Conservation (phyloP, 2,329 filamentous ascomycete genomes). For the Tolypocladium inflatum region DNA sequence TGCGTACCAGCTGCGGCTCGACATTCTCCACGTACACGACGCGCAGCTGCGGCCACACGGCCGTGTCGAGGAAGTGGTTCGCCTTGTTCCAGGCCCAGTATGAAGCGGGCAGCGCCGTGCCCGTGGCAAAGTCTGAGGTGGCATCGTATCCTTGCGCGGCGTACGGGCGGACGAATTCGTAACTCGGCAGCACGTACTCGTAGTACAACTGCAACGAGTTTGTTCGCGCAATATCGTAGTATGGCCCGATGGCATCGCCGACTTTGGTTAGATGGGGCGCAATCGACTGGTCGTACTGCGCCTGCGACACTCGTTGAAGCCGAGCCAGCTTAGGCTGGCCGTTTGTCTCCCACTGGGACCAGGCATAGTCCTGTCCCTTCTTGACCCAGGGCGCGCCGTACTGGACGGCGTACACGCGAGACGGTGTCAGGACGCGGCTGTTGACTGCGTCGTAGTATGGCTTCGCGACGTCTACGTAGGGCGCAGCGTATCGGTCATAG, state of each 20-base stretch:
- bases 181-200: conserved; percentile 65
- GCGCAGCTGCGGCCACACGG: conserved; percentile 72
- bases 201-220: conserved; percentile 61
- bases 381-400: conserved; percentile 68
- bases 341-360: conserved; percentile 68
- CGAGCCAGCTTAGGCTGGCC: conserved; percentile 65
- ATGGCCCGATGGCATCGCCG: conserved; percentile 52
- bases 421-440: conserved; percentile 59
- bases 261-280: conserved; percentile 64
- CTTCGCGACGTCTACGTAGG: conserved; percentile 66
- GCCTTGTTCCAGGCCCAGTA: conserved; percentile 62
- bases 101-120: conserved; percentile 63
- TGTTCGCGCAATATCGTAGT: conserved; percentile 57
- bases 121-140: conserved; percentile 56
- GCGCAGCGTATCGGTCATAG: conserved; percentile 74
- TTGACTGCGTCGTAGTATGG: conserved; percentile 64
- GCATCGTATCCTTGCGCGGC: conserved; percentile 57
- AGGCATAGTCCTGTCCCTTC: conserved; percentile 55
- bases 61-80: conserved; percentile 61
- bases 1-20: conserved; percentile 87
- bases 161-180: conserved; percentile 66
- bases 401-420: conserved; percentile 54
- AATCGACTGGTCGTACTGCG: conserved; percentile 61
- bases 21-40: conserved; percentile 84
- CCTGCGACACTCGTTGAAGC: conserved; percentile 49